phyloP scores from a whole-genome alignment of 352 stramenopile genomes.

The Phytopythium sindhum region DNA sequence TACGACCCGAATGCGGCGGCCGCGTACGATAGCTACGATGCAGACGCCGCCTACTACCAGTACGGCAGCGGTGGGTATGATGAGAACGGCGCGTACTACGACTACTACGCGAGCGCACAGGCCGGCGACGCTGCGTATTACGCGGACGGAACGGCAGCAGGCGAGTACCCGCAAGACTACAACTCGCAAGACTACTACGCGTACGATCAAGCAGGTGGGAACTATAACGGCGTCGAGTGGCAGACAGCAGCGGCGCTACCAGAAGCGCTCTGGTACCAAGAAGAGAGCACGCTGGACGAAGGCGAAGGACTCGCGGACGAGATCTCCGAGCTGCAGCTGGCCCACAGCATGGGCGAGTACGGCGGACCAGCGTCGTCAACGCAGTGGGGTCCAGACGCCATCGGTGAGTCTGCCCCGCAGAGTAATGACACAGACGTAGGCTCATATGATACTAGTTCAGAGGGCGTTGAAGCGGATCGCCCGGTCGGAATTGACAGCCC shows the following conservation, averaged over 20 bases:
- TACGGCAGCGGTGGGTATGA: slow-evolving; percentile 7
- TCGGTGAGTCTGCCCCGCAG: neutral
- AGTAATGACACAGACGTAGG: neutral
- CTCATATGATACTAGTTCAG: neutral
- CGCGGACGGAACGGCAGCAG: neutral
- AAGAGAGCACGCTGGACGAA: neutral
- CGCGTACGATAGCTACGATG: neutral
- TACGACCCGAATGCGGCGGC: neutral
- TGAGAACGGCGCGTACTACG: neutral
- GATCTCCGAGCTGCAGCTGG: slow-evolving; percentile 5
- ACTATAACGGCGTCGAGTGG: neutral
- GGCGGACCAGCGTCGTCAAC: neutral
- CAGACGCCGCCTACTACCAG: slow-evolving; percentile 5
- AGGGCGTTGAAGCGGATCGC: neutral
- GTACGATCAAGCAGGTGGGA: neutral
- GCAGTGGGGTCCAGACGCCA: neutral
- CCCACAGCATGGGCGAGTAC: slow-evolving; percentile 2
- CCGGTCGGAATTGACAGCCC: neutral
- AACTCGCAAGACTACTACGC: slow-evolving; percentile 6
- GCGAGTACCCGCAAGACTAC: slow-evolving; percentile 14
- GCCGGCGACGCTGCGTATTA: neutral
- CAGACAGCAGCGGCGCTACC: neutral
- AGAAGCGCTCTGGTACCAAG: slow-evolving; percentile 1
- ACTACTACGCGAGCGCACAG: neutral
- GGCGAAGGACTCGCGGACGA: slow-evolving; percentile 4